These are phyloP conservation scores for Alternaria postmessia DNA, from an alignment of 2,329 filamentous ascomycete genomes.

Conservation along the genomic window DNA sequence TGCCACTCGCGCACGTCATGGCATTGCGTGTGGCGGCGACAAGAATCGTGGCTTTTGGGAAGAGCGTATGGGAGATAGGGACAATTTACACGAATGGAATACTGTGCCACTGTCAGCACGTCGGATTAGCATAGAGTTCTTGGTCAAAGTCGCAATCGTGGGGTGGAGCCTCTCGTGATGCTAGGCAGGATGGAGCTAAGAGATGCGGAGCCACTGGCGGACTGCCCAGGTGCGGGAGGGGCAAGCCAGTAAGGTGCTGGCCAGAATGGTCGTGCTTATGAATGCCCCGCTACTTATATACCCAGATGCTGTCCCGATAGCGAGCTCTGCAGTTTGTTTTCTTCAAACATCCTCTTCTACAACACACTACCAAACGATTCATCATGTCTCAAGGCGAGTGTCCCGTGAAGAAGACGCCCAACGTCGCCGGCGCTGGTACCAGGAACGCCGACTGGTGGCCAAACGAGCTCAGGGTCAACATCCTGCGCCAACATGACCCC, in stretches of 20 bases:
- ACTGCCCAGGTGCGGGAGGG: slow-evolving; percentile 24
- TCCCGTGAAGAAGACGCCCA: slow-evolving; percentile 44
- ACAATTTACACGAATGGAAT: neutral
- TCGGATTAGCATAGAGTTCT: neutral
- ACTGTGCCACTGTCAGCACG: neutral
- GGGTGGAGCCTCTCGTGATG: slow-evolving; percentile 19
- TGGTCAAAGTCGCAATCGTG: slow-evolving; percentile 13
- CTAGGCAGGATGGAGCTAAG: slow-evolving; percentile 30
- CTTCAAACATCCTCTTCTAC: slow-evolving; percentile 12
- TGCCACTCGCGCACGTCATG: slow-evolving; percentile 3
- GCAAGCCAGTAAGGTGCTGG: slow-evolving; percentile 32
- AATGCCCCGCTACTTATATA: slow-evolving; percentile 40
- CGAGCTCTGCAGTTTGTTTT: slow-evolving; percentile 13
- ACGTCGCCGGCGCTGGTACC: slow-evolving; percentile 68
- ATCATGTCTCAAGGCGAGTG: slow-evolving; percentile 48
- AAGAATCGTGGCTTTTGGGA: neutral
- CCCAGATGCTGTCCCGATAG: slow-evolving; percentile 15
- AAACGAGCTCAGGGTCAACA: slow-evolving; percentile 70
- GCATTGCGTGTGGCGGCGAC: neutral
- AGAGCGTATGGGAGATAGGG: neutral
- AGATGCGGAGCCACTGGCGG: slow-evolving; percentile 30
- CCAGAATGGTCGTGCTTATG: slow-evolving; percentile 39
- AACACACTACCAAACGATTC: slow-evolving; percentile 26
- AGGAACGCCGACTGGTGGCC: slow-evolving; percentile 79
- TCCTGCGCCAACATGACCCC: slow-evolving; percentile 74